These are phyloP conservation scores for Terana coerulea DNA, from an alignment of 768 basidiomycete genomes.

Conservation along the genomic window DNA sequence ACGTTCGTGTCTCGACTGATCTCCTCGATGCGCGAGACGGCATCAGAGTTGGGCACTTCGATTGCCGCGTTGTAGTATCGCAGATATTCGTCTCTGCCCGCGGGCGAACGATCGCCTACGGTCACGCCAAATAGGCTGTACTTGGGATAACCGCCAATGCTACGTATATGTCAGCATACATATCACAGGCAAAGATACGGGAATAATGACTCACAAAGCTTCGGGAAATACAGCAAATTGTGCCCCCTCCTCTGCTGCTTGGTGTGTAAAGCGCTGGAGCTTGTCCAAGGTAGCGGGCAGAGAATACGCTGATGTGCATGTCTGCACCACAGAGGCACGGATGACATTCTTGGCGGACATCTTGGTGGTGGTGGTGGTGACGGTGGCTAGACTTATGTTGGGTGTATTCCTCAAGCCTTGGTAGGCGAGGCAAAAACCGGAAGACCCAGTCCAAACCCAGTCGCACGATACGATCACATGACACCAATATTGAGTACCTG, in stretches of 20 bases:
- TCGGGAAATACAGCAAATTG: constrained; percentile 56
- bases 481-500: too few relatives aligned
- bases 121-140: constrained; percentile 47
- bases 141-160: constrained; percentile 60
- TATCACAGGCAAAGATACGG: neutral
- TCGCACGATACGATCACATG: too few relatives aligned
- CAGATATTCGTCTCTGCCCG: constrained; percentile 57
- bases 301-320: constrained; percentile 44
- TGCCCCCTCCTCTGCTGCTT: constrained; percentile 43
- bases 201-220: constrained; percentile 44
- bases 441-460: too few relatives aligned
- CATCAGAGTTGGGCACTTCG: constrained; percentile 46
- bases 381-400: too few relatives aligned
- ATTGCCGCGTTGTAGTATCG: constrained; percentile 53
- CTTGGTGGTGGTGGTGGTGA: neutral
- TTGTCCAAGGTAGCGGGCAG: constrained; percentile 45
- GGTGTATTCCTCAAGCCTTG: too few relatives aligned
- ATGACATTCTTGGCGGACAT: constrained; percentile 27
- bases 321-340: constrained; percentile 51
- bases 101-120: constrained; percentile 45
- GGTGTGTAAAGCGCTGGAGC: constrained; percentile 40
- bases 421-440: too few relatives aligned
- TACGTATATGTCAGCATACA: constrained; percentile 15
- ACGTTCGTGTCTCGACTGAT: constrained; percentile 46
- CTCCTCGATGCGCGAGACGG: constrained; percentile 42